Percentiles rank a stretch among this genome's conserved stretches.
Evolutionary conservation across 331 rosid species (phyloP).

Genomic region (Telfairia occidentalis): DNA sequence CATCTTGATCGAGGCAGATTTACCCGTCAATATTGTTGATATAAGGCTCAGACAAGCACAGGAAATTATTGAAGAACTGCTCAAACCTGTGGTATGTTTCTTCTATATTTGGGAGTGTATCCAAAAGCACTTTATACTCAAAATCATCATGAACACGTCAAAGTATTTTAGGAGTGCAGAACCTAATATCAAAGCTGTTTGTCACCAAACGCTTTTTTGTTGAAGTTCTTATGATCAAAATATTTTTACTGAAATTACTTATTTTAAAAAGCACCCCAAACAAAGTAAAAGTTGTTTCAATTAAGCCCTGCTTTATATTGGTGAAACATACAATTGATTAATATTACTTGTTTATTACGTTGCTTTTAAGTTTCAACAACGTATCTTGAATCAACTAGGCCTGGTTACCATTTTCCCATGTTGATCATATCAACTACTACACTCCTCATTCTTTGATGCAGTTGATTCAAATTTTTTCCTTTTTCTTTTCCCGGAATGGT

Average conservation of each 20-base stretch:
- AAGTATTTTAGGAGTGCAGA: neutral
- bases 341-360: neutral
- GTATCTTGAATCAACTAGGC: neutral
- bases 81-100: slow-evolving; percentile 78
- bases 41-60: slow-evolving; percentile 88
- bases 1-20: slow-evolving; percentile 85
- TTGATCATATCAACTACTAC: neutral
- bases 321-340: neutral
- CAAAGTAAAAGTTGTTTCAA: neutral
- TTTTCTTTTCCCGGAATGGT: neutral
- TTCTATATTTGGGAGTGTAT: neutral
- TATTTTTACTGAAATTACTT: neutral
- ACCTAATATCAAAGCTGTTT: neutral
- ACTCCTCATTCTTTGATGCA: neutral
- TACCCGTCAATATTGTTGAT: slow-evolving; percentile 75
- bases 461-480: neutral
- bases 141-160: neutral
- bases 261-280: neutral
- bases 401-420: neutral
- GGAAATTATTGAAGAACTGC: slow-evolving; percentile 89
- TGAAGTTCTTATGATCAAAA: neutral
- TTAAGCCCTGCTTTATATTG: neutral
- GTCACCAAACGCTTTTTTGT: neutral
- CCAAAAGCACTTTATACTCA: neutral
- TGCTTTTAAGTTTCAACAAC: neutral